These are phyloP conservation scores for Stenocarpella maydis DNA, from an alignment of 2,329 filamentous ascomycete genomes.

Conservation along the genomic window DNA sequence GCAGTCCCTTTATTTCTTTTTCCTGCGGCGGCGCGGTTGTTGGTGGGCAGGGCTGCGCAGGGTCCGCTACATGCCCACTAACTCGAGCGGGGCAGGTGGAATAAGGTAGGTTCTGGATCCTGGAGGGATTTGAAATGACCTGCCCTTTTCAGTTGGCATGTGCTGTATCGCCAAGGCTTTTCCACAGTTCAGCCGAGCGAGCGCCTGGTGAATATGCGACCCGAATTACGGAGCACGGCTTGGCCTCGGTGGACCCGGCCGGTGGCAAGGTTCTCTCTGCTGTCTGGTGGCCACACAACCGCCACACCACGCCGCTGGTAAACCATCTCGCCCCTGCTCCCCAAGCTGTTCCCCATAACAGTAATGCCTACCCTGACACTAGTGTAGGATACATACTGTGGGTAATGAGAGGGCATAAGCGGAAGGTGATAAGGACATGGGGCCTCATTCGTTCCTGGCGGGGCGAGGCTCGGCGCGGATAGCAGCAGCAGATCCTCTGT, in stretches of 20 bases:
- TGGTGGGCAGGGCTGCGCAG: too few species aligned
- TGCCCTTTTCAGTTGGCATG: constrained; percentile 1
- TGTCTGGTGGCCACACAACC: too few species aligned
- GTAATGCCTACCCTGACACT: too few species aligned
- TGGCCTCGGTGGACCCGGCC: neutral
- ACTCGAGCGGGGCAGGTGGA: constrained; percentile 15
- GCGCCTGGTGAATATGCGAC: neutral
- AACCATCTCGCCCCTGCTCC: neutral
- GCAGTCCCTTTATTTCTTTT: neutral
- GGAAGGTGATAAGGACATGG: constrained; percentile 5
- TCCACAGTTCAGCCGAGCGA: neutral
- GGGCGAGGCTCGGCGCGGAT: neutral
- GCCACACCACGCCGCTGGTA: constrained; percentile 6
- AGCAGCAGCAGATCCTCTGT: neutral
- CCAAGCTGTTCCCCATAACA: neutral
- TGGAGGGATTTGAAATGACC: constrained; percentile 11
- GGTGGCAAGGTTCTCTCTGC: too few species aligned
- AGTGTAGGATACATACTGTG: too few species aligned
- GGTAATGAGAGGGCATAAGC: neutral
- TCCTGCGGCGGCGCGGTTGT: neutral
- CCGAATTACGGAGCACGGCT: neutral
- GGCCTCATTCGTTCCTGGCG: constrained; percentile 1
- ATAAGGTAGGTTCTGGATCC: constrained; percentile 1
- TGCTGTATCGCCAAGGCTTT: neutral
- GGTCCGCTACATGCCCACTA: constrained; percentile 21